A percentile compares a stretch with the other conserved stretches of the same genome.
These are phyloP conservation scores for Mycena leptocephala DNA, from an alignment of 768 basidiomycete genomes.

Conservation along the genomic window DNA sequence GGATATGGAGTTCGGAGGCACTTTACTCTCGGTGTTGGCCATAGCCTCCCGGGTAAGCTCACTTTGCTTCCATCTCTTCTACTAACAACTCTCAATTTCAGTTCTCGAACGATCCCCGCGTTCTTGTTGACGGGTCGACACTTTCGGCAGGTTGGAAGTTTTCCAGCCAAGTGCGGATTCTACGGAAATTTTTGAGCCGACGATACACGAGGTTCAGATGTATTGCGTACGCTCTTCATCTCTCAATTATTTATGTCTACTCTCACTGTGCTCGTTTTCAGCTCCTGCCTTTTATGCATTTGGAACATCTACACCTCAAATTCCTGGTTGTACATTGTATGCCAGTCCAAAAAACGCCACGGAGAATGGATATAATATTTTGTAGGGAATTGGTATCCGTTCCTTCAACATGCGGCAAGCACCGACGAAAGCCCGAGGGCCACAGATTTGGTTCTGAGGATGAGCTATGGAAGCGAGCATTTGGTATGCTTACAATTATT, in stretches of 20 bases:
- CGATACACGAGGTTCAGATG: slow-evolving; percentile 59
- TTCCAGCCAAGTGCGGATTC: slow-evolving; percentile 64
- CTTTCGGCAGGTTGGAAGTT: slow-evolving; percentile 67
- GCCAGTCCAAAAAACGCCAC: not conserved
- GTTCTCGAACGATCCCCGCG: slow-evolving; percentile 64
- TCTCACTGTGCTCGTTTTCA: slow-evolving; percentile 27
- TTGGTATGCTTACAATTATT: slow-evolving; percentile 46
- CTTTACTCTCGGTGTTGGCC: slow-evolving; percentile 67
- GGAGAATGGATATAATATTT: not conserved
- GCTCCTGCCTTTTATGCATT: slow-evolving; percentile 55
- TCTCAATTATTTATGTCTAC: not conserved
- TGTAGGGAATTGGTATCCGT: slow-evolving; percentile 61
- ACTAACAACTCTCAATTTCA: slow-evolving; percentile 35
- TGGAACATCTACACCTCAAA: slow-evolving; percentile 58
- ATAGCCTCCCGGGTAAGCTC: slow-evolving; percentile 62
- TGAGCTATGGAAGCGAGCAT: slow-evolving; percentile 67
- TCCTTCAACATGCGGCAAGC: slow-evolving; percentile 71
- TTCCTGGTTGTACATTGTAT: slow-evolving; percentile 53
- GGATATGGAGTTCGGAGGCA: slow-evolving; percentile 59
- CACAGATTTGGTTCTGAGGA: slow-evolving; percentile 51
- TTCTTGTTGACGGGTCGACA: slow-evolving; percentile 46
- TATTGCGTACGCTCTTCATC: slow-evolving; percentile 52
- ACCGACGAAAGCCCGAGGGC: slow-evolving; percentile 54
- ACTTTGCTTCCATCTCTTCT: slow-evolving; percentile 26
- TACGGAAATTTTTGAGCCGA: slow-evolving; percentile 60